Base-by-base conservation (phyloP, 176 grass and related monocot species). In the Oryza australiensis region DNA sequence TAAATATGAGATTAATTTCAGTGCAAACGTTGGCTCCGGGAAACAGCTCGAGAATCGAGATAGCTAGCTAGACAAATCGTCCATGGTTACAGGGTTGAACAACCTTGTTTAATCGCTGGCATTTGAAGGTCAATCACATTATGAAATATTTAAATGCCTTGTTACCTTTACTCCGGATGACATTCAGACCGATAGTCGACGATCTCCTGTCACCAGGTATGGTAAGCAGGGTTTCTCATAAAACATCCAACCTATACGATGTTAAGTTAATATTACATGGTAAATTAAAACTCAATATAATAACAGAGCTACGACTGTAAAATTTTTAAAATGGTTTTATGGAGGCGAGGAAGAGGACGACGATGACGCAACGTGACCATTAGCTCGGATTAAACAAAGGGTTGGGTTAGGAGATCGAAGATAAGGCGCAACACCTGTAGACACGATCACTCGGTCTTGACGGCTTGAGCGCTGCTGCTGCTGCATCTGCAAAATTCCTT, bases 61-160 rank as follows among this genome's bases (percentile, higher is more conserved):
- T 53, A 7, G 32, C 68, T 53, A 20, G 32, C 68, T 32, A 1
- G 64, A 85, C 33, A 73, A 81, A 75, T 80, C 75, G 30, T 80
- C 78, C 42, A 22, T 69, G 69, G 27, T 37, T 73, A 78, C 27
- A 30, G 68, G 12, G 3, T 35, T 60, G 26, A 60, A 45, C 27
- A 10, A 5, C 4, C 63, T 64, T 49, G 73, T 45, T 81, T 72
- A 86, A 67, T 82, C 73, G n/a, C 66, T 73, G 60, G 66, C 55
- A 20, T 62, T 29, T 78, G 32, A 29, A 59, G 74, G 83, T 90
- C 88, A 82, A 82, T 73, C 73, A 38, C 37, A 40, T 72, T 24
- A 83, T 14, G n/a, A 55, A 73, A 41, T 41, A 29, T 38, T 59
- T 3, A 3, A n/a, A 3, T 28, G 5, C 27, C 77, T 73, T 26